Base-by-base conservation (phyloP, 1,284 basidiomycete species). In the Vanrija pseudolonga region DNA sequence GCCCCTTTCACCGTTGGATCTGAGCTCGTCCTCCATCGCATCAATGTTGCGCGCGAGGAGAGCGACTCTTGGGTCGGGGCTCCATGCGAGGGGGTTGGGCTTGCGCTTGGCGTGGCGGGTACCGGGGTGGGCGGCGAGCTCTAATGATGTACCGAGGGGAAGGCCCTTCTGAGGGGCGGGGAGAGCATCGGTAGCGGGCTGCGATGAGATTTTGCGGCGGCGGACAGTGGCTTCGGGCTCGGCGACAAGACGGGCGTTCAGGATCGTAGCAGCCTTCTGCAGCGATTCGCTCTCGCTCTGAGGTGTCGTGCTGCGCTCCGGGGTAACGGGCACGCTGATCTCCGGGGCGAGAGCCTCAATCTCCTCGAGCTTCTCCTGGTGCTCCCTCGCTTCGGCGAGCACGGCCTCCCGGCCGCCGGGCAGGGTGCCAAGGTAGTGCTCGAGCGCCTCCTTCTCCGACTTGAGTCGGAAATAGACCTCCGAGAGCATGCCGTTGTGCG, bases 401-500 rank as follows among this genome's bases (percentile, higher is more conserved):
- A 67, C 69, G 0, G 57, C 57, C 19, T 73, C 68, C 18, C 57
- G 53, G 6, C 70, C 69, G n/a, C 72, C 76, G 4, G 72, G 69
- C 1, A 67, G 55, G 1, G 56, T 39, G 3, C 62, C 61, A 50
- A 77, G 56, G 26, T 66, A 63, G 15, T 62, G 50, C 7, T 67
- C 55, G 3, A 78, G 65, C 12, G 68, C 60, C 0, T 36, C 38
- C 43, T 70, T 66, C 51, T 77, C 74, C 14, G 51, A 23, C 50
- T 69, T 59, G 15, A 76, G 62, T 3, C 68, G 66, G 43, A 50
- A 55, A 57, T 66, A 74, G 18, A 85, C 80, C 9, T 78, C 74
- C 57, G 89, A 84, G 45, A 97, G 84, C 68, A 89, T 85, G 6
- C 94, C 91, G 69, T 98, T 98, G 53, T 89, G 84, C 24, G 85